Evolutionary conservation across 805 yeast species (phyloP).

Genomic region (Saccharomycopsis fibuligera): DNA sequence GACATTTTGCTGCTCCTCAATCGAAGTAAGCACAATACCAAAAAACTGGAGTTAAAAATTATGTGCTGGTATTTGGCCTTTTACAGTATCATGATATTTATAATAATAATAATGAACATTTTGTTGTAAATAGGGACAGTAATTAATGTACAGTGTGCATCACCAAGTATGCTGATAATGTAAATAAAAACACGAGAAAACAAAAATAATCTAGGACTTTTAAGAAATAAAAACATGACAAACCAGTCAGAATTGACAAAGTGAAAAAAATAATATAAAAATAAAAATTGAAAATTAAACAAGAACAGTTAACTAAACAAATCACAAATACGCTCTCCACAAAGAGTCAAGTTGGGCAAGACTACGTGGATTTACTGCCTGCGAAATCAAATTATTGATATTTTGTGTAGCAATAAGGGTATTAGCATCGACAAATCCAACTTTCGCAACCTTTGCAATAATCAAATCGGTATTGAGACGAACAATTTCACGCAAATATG

Average conservation of each 20-base stretch:
- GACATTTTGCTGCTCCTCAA: conserved; percentile 1
- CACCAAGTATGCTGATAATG: not conserved
- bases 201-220: not conserved
- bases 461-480: conserved; percentile 81
- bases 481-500: conserved; percentile 80
- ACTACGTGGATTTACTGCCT: conserved; percentile 92
- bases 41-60: no score
- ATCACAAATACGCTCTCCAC: conserved; percentile 44
- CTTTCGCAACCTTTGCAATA: conserved; percentile 56
- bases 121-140: no score
- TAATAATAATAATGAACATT: no score
- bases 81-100: no score
- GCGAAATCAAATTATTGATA: conserved; percentile 82
- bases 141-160: not conserved
- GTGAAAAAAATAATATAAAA: no score
- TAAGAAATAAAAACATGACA: not conserved
- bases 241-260: not conserved
- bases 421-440: conserved; percentile 25
- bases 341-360: conserved; percentile 85
- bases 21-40: no score
- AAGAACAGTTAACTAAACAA: no score
- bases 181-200: not conserved
- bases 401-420: conserved; percentile 68
- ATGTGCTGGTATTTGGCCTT: no score
- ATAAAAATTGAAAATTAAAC: no score